Evolutionary conservation across 768 basidiomycete species (phyloP).

Genomic region (Steccherinum ochraceum): DNA sequence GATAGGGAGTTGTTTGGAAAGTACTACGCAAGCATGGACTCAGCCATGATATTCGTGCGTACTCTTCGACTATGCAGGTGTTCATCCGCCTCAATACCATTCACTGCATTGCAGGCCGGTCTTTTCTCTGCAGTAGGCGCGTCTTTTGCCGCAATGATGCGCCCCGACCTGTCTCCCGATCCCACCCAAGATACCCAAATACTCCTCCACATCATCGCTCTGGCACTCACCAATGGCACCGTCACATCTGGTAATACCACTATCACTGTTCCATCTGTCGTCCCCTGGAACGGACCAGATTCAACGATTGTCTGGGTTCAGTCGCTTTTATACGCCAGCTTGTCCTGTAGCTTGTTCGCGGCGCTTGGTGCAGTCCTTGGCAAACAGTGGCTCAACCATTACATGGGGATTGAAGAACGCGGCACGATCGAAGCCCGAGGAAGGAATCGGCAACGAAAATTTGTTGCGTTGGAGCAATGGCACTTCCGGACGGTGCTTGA

Average conservation of each 20-base stretch:
- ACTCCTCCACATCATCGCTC: neutral
- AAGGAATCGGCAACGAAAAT: constrained; percentile 9
- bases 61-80: neutral
- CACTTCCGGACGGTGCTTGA: constrained; percentile 12
- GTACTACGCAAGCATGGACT: neutral
- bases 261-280: neutral
- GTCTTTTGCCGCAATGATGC: neutral
- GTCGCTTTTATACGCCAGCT: constrained; percentile 11
- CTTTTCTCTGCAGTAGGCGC: neutral
- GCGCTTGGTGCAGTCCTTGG: constrained; percentile 14
- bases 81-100: neutral
- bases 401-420: neutral
- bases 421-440: constrained; percentile 11
- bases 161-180: neutral
- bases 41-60: neutral
- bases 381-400: constrained; percentile 14
- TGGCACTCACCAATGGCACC: neutral
- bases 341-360: constrained; percentile 12
- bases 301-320: constrained; percentile 9
- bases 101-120: neutral
- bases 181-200: neutral
- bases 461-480: constrained; percentile 11
- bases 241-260: neutral
- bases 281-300: constrained; percentile 6
- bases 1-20: neutral